phyloP scores from a whole-genome alignment of 805 yeast species.

The Saccharomycopsis synnaedendra region DNA sequence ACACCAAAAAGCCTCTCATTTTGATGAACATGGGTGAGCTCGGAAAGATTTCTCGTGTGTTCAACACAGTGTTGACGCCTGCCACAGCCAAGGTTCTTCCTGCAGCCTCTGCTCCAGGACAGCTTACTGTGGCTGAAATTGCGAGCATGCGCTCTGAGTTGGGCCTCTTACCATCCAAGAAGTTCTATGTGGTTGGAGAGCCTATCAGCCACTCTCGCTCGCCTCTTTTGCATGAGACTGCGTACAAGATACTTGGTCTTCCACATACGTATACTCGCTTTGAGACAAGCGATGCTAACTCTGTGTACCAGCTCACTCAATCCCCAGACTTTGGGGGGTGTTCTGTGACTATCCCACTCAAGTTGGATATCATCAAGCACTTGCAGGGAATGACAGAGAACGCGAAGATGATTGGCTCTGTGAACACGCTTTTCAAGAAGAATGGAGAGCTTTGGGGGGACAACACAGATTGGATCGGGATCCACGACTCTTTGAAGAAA shows the following conservation, averaged over 20 bases:
- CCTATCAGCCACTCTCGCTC: slow-evolving; percentile 86
- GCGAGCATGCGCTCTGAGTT: slow-evolving; percentile 43
- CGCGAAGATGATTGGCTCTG: slow-evolving; percentile 82
- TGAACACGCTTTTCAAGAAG: slow-evolving; percentile 68
- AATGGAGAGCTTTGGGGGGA: slow-evolving; percentile 57
- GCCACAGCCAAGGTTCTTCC: slow-evolving; percentile 66
- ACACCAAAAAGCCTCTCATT: slow-evolving; percentile 50
- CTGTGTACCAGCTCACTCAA: slow-evolving; percentile 30
- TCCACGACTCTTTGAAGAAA: slow-evolving; percentile 50
- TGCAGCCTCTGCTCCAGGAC: slow-evolving; percentile 70
- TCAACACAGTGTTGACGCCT: slow-evolving; percentile 72
- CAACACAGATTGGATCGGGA: slow-evolving; percentile 95
- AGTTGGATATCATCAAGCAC: slow-evolving; percentile 63
- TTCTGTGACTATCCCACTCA: slow-evolving; percentile 90
- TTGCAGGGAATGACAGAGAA: slow-evolving; percentile 60
- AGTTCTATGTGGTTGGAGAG: slow-evolving; percentile 65
- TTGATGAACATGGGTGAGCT: slow-evolving; percentile 70
- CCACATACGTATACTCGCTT: slow-evolving; percentile 60
- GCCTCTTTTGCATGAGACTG: slow-evolving; percentile 77
- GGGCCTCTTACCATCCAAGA: slow-evolving; percentile 51
- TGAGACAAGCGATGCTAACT: slow-evolving; percentile 54
- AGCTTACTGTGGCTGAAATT: slow-evolving; percentile 54
- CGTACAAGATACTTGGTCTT: slow-evolving; percentile 61
- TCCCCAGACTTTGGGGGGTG: slow-evolving; percentile 73
- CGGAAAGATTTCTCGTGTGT: slow-evolving; percentile 73